Percentiles rank a stretch among this genome's conserved stretches.
Evolutionary conservation across 805 yeast species (phyloP).

Genomic region (Ogataea henricii): DNA sequence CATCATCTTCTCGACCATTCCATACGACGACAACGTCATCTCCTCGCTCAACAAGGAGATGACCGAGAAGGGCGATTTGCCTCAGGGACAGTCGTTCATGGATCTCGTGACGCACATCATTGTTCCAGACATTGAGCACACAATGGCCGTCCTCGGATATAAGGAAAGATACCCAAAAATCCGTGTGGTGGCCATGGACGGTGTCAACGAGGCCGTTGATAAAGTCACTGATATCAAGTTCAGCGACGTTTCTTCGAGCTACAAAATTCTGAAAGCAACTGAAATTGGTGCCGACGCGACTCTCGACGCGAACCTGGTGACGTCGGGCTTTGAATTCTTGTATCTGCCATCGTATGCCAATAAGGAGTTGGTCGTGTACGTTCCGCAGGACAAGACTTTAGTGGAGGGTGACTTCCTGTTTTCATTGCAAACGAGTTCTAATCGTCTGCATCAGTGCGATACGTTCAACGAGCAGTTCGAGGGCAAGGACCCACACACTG

Average conservation of each 20-base stretch:
- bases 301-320: conserved; percentile 17
- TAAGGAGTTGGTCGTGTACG: conserved; percentile 56
- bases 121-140: conserved; percentile 66
- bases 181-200: conserved; percentile 56
- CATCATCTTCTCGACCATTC: conserved; percentile 60
- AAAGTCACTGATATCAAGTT: conserved; percentile 44
- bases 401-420: conserved; percentile 63
- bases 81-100: conserved; percentile 36
- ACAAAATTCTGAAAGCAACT: conserved; percentile 35
- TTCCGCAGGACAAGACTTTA: conserved; percentile 48
- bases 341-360: conserved; percentile 60
- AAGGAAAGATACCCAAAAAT: conserved; percentile 50
- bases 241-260: conserved; percentile 34
- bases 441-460: conserved; percentile 36
- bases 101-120: conserved; percentile 50
- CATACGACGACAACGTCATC: conserved; percentile 49
- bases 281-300: conserved; percentile 41
- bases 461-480: conserved; percentile 48
- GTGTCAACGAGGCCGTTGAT: conserved; percentile 38
- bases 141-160: conserved; percentile 59
- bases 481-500: conserved; percentile 43
- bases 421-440: conserved; percentile 53
- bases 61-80: conserved; percentile 27
- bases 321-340: conserved; percentile 51
- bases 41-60: conserved; percentile 38